A percentile compares a stretch with the other conserved stretches of the same genome.
Evolutionary conservation across 1,284 basidiomycete species (phyloP).

Genomic region (Rhodotorula sp.): DNA sequence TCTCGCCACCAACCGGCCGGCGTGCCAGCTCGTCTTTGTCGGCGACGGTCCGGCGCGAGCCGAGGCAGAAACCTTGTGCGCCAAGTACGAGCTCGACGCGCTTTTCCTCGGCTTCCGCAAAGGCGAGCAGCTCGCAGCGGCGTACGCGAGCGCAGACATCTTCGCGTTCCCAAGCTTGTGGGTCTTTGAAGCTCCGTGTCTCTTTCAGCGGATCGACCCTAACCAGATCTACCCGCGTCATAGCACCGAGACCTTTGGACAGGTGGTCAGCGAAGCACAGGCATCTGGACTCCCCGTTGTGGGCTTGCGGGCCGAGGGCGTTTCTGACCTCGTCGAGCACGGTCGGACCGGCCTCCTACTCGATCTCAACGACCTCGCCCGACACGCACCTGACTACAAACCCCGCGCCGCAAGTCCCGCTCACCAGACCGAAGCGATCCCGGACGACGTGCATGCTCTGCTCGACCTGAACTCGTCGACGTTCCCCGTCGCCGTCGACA

Average conservation of each 20-base stretch:
- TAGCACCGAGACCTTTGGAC: conserved; percentile 56
- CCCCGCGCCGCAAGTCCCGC: conserved; percentile 24
- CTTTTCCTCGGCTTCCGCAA: conserved; percentile 56
- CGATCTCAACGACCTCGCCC: conserved; percentile 28
- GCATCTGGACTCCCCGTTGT: conserved; percentile 59
- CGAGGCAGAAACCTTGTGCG: conserved; percentile 54
- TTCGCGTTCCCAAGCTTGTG: conserved; percentile 55
- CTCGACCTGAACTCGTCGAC: conserved; percentile 40
- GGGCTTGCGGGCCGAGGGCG: conserved; percentile 59
- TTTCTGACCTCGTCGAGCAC: conserved; percentile 57
- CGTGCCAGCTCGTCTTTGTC: conserved; percentile 56
- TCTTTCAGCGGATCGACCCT: conserved; percentile 14
- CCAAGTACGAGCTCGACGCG: conserved; percentile 53
- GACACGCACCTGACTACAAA: neutral
- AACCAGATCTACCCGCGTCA: neutral
- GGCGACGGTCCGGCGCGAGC: conserved; percentile 58
- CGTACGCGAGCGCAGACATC: conserved; percentile 58
- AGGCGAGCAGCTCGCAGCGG: conserved; percentile 51
- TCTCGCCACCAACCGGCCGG: conserved; percentile 32
- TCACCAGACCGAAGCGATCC: conserved; percentile 37
- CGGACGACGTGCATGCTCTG: conserved; percentile 42
- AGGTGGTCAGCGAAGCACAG: conserved; percentile 59
- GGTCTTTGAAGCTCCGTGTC: neutral
- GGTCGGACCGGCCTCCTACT: conserved; percentile 49
- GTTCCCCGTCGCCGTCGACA: conserved; percentile 49